A percentile compares a stretch with the other conserved stretches of the same genome.
These are phyloP conservation scores for Fraxinus quadrangulata DNA, from an alignment of 257 asterid species.

Conservation along the genomic window DNA sequence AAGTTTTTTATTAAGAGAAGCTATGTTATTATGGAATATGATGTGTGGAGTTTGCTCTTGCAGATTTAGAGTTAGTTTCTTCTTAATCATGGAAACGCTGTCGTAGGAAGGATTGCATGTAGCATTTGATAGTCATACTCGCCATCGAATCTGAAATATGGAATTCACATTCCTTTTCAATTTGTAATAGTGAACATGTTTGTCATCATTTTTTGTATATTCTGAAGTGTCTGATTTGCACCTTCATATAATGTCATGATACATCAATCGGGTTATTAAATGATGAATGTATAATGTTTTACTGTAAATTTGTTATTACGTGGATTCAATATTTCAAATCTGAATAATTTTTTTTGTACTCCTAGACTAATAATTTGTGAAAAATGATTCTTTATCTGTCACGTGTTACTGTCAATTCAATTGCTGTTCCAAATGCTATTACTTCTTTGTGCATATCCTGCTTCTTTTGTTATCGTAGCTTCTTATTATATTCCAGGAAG, in stretches of 20 bases:
- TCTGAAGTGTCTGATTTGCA: too few relatives aligned
- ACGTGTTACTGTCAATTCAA: conserved; percentile 1
- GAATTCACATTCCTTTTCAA: too few relatives aligned
- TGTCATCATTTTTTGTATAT: too few relatives aligned
- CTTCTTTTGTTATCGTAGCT: conserved; percentile 46
- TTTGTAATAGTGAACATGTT: too few relatives aligned
- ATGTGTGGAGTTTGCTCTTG: too few relatives aligned
- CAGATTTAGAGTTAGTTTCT: too few relatives aligned
- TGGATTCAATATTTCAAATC: neutral
- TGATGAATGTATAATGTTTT: neutral
- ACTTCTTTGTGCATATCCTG: conserved; percentile 9
- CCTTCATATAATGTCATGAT: too few relatives aligned
- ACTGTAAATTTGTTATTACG: neutral
- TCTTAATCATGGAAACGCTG: too few relatives aligned
- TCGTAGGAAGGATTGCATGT: neutral
- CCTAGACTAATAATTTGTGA: neutral
- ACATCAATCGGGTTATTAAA: neutral
- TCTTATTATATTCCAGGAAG: conserved; percentile 63
- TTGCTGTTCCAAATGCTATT: neutral
- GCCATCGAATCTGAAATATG: too few relatives aligned
- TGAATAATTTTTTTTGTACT: neutral
- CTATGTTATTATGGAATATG: neutral
- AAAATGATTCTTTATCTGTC: conserved; percentile 7
- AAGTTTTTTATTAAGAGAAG: neutral
- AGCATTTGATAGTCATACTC: neutral